Evolutionary conservation across 768 basidiomycete genomes (phyloP).

Genomic region (Podaxis mareebaensis): DNA sequence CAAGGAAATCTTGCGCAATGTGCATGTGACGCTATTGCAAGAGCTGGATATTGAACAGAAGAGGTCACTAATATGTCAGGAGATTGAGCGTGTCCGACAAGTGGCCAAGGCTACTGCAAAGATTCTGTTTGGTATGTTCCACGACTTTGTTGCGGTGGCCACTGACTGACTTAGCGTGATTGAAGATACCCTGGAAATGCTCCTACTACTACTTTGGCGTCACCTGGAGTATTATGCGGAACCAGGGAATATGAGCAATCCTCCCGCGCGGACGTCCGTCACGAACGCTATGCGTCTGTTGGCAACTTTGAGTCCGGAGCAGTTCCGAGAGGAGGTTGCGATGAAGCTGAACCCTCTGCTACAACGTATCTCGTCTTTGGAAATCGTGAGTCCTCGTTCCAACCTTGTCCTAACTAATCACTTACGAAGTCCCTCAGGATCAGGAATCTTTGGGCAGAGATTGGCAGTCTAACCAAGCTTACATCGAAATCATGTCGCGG

Average conservation of each 20-base stretch:
- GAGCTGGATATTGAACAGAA: slow-evolving; percentile 72
- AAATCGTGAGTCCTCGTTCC: slow-evolving; percentile 28
- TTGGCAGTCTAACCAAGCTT: slow-evolving; percentile 66
- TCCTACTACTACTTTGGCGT: slow-evolving; percentile 78
- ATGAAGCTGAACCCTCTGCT: slow-evolving; percentile 57
- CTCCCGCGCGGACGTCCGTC: slow-evolving; percentile 40
- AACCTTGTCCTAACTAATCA: slow-evolving; percentile 13
- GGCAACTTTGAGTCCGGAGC: slow-evolving; percentile 54
- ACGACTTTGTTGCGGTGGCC: background rate
- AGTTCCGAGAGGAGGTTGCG: slow-evolving; percentile 59
- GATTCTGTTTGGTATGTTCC: slow-evolving; percentile 53
- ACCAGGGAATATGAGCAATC: slow-evolving; percentile 29
- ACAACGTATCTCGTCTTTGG: slow-evolving; percentile 52
- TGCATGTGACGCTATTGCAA: slow-evolving; percentile 55
- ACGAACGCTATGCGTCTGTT: slow-evolving; percentile 55
- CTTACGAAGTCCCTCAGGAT: slow-evolving; percentile 30
- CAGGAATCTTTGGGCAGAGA: slow-evolving; percentile 47
- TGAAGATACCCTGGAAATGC: slow-evolving; percentile 72
- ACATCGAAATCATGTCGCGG: slow-evolving; percentile 75
- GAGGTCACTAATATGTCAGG: slow-evolving; percentile 61
- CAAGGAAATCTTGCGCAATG: slow-evolving; percentile 59
- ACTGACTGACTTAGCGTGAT: slow-evolving; percentile 1
- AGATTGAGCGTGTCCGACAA: slow-evolving; percentile 49
- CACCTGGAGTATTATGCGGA: slow-evolving; percentile 71
- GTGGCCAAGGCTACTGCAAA: slow-evolving; percentile 47